Percentiles rank a stretch among this genome's conserved stretches.
Conservation (phyloP, 2,329 filamentous ascomycete species). For the Pseudogymnoascus sp. region DNA sequence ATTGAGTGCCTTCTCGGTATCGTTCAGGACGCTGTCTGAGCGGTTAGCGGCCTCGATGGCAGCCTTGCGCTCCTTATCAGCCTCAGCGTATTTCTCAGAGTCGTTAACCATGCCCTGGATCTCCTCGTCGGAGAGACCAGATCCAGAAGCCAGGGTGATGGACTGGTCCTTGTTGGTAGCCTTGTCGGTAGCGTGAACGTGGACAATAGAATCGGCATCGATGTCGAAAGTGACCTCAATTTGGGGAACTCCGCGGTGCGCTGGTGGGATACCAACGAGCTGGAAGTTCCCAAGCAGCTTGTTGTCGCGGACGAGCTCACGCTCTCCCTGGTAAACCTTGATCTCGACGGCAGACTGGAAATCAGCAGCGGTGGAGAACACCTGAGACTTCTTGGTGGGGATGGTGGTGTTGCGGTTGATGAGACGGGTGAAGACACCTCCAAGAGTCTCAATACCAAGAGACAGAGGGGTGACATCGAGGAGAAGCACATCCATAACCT, state of each 20-base stretch:
- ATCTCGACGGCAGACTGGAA: constrained; percentile 99
- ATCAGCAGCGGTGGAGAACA: constrained; percentile 94
- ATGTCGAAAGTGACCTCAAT: constrained; percentile 98
- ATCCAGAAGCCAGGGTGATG: constrained; percentile 96
- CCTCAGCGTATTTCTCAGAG: constrained; percentile 90
- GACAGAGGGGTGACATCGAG: constrained; percentile 94
- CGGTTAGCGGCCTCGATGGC: constrained; percentile 96
- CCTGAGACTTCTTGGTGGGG: constrained; percentile 97
- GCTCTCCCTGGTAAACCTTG: constrained; percentile 99
- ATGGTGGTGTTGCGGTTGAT: constrained; percentile 99
- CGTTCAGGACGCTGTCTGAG: constrained; percentile 90
- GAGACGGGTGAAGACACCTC: constrained; percentile 93
- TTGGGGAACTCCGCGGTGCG: constrained; percentile 91
- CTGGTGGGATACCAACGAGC: constrained; percentile 91
- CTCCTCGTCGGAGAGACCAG: constrained; percentile 87
- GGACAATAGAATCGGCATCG: constrained; percentile 93
- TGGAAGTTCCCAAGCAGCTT: constrained; percentile 99
- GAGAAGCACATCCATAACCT: constrained; percentile 90
- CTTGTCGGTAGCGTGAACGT: constrained; percentile 98
- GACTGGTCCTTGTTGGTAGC: constrained; percentile 99
- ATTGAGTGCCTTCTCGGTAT: constrained; percentile 96
- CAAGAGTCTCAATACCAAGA: constrained; percentile 95
- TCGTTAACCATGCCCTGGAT: constrained; percentile 97
- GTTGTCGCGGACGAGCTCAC: constrained; percentile 97
- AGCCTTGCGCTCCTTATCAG: constrained; percentile 93